A percentile compares a stretch with the other conserved stretches of the same genome.
phyloP scores from a whole-genome alignment of 148 eudicot species.

The Hydrangea macrophylla region DNA sequence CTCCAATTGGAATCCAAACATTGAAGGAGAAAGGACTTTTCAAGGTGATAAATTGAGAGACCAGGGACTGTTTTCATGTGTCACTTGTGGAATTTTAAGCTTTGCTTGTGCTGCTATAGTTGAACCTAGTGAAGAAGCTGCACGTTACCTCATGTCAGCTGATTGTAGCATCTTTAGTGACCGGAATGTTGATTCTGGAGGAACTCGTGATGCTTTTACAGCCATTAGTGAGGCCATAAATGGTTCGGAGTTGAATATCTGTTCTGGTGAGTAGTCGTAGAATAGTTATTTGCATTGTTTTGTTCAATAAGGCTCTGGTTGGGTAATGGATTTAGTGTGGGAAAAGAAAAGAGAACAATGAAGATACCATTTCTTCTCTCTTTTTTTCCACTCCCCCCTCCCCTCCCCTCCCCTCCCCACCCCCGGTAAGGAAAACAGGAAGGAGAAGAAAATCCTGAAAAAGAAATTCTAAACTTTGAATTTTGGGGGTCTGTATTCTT shows the following conservation, averaged over 20 bases:
- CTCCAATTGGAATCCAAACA: slow-evolving; percentile 18
- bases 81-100: slow-evolving; percentile 92
- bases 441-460: no score
- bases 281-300: no score
- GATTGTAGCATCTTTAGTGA: slow-evolving; percentile 56
- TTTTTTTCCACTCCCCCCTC: not conserved
- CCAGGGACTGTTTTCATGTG: slow-evolving; percentile 87
- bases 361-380: not conserved
- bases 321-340: no score
- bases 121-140: slow-evolving; percentile 74
- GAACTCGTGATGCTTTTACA: slow-evolving; percentile 29
- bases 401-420: no score
- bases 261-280: slow-evolving; percentile 38
- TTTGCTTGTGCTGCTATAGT: slow-evolving; percentile 93
- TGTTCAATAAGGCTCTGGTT: no score
- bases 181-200: slow-evolving; percentile 34
- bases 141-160: slow-evolving; percentile 73
- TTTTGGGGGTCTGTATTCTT: no score
- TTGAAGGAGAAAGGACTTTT: slow-evolving; percentile 34
- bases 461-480: no score
- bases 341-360: no score
- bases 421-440: no score
- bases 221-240: slow-evolving; percentile 22
- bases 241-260: slow-evolving; percentile 31
- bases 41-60: slow-evolving; percentile 45